Evolutionary conservation across 2,329 filamentous ascomycete genomes (phyloP), one percentile per base, ranked within the genome.

Genomic region (Alternaria viburni): DNA sequence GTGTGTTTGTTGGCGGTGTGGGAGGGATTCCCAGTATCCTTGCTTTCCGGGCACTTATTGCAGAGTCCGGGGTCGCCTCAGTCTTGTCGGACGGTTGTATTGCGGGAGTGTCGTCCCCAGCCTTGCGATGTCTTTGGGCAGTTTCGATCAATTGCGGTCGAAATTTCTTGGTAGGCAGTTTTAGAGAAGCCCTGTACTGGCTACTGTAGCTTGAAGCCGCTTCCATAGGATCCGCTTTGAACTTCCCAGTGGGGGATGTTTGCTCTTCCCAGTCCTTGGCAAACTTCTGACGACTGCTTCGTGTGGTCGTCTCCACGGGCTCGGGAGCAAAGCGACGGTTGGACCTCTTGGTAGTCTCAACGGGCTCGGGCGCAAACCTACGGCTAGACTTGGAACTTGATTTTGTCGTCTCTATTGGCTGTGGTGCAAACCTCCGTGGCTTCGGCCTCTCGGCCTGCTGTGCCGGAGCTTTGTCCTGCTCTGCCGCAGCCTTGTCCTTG

Each of bases 111-210:
- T 85, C 79, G 70, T 93, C 90, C 19, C 89, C 89, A 15, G 86
- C 86, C 72, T 89, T 89, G 66, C 91, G 88, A 32, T 89, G 89
- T 57, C 93, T 86, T 71, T 89, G 88, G 5, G 91, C 91, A 3
- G 92, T 94, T 79, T 95, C 93, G 65, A 97, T 90, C 59, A 97
- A 83, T 73, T 95, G 90, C 12, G 93, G 93, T 28, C 90, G 86
- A 77, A 96, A 97, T 63, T 80, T 86, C 45, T 84, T 82, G 5
- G 54, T 21, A 56, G 54, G 19, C 26, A 30, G 43, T 19, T 46
- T 56, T 46, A 73, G 74, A 56, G 68, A 52, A 49, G 77, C 67
- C 68, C 75, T 44, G 54, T 49, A 45, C 44, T 56, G 61, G 13
- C 71, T 66, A 62, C 70, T 77, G 56, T 57, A 71, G 46, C 61